Evolutionary conservation across 2,329 filamentous ascomycete genomes (phyloP).

Genomic region (Penicillium sp.): DNA sequence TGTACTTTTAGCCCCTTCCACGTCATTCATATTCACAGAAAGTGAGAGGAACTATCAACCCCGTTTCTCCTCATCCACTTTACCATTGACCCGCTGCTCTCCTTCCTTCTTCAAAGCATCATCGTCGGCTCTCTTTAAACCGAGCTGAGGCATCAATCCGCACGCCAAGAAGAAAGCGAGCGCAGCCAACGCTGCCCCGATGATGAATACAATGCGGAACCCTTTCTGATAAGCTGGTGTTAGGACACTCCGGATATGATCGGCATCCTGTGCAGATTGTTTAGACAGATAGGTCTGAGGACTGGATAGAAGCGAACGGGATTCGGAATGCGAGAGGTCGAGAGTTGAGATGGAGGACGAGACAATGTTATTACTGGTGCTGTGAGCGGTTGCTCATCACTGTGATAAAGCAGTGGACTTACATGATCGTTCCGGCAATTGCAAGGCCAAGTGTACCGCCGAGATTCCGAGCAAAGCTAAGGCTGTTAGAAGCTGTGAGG

Average conservation of each 20-base stretch:
- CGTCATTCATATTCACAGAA: background rate
- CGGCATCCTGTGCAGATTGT: constrained; percentile 21
- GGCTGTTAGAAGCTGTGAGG: background rate
- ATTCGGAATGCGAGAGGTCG: constrained; percentile 19
- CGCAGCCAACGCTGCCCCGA: constrained; percentile 35
- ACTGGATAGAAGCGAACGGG: constrained; percentile 27
- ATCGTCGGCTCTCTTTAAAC: constrained; percentile 27
- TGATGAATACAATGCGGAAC: constrained; percentile 40
- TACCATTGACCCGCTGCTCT: constrained; percentile 18
- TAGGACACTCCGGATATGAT: constrained; percentile 25
- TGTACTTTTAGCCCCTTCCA: background rate
- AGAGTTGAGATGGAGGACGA: constrained; percentile 25
- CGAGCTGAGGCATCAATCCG: constrained; percentile 37
- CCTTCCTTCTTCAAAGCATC: constrained; percentile 29
- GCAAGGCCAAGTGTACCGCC: constrained; percentile 41
- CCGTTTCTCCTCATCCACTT: constrained; percentile 17
- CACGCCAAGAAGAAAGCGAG: constrained; percentile 33
- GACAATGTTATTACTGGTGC: constrained; percentile 29
- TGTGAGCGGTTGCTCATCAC: too few relatives aligned
- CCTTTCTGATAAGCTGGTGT: constrained; percentile 36
- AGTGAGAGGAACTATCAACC: background rate
- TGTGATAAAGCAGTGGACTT: too few relatives aligned
- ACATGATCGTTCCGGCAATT: constrained; percentile 41
- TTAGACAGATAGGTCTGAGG: constrained; percentile 29
- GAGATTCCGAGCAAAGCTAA: constrained; percentile 41